phyloP scores from a whole-genome alignment of 2,329 filamentous ascomycete genomes.

The Cladosporium sp. region DNA sequence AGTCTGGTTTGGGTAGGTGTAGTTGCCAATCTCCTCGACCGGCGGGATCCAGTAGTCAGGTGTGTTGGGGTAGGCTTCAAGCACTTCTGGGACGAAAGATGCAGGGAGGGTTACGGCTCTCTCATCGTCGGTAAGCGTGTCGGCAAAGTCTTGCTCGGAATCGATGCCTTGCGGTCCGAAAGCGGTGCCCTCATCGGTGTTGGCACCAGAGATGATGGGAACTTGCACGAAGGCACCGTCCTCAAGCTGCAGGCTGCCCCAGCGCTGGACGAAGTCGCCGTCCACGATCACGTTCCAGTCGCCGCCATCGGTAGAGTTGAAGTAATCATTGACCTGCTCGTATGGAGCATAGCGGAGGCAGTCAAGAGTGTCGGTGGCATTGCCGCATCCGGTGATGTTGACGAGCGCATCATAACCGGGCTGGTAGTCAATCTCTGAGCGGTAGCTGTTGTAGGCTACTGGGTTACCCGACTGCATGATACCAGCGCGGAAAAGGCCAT shows the following conservation, averaged over 20 bases:
- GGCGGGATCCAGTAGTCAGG: slow-evolving; percentile 48
- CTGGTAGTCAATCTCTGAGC: slow-evolving; percentile 37
- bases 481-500: slow-evolving; percentile 44
- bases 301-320: slow-evolving; percentile 26
- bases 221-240: slow-evolving; percentile 60
- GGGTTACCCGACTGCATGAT: slow-evolving; percentile 42
- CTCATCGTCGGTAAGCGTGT: slow-evolving; percentile 33
- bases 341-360: slow-evolving; percentile 56
- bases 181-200: slow-evolving; percentile 61
- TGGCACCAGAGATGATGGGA: slow-evolving; percentile 56
- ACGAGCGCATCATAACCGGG: slow-evolving; percentile 62
- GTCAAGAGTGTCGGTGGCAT: slow-evolving; percentile 53
- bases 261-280: slow-evolving; percentile 52
- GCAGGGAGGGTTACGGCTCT: slow-evolving; percentile 28
- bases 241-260: slow-evolving; percentile 51
- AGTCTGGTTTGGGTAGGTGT: slow-evolving; percentile 34
- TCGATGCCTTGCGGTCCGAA: slow-evolving; percentile 54
- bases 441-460: slow-evolving; percentile 21
- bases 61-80: slow-evolving; percentile 51
- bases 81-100: slow-evolving; percentile 26
- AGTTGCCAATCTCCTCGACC: slow-evolving; percentile 35
- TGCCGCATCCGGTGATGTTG: slow-evolving; percentile 54
- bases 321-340: slow-evolving; percentile 24
- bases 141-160: slow-evolving; percentile 34
- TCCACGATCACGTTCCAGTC: slow-evolving; percentile 48